These are phyloP conservation scores for Lepidium sativum DNA, from an alignment of 345 rosid species.

Conservation along the genomic window DNA sequence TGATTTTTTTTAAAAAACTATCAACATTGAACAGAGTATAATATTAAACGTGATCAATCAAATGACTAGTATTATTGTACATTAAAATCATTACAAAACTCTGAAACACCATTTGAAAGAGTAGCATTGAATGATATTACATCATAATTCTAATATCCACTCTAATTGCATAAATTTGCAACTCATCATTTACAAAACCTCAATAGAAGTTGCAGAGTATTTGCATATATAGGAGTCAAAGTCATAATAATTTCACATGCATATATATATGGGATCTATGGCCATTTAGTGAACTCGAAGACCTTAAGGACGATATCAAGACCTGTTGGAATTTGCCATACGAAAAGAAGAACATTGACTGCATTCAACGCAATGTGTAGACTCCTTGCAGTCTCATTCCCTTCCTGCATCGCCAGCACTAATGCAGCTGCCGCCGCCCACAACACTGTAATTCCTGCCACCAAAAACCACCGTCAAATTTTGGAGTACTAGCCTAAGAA, in stretches of 20 bases:
- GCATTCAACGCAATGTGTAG: conserved; percentile 77
- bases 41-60: neutral
- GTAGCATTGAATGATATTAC: neutral
- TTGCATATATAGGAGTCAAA: neutral
- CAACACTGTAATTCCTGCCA: conserved; percentile 59
- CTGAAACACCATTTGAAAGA: neutral
- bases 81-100: neutral
- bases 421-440: conserved; percentile 83
- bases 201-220: neutral
- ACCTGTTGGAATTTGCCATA: conserved; percentile 85
- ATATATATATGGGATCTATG: conserved; percentile 25
- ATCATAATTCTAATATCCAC: neutral
- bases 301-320: conserved; percentile 71
- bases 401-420: conserved; percentile 90
- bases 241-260: neutral
- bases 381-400: conserved; percentile 70
- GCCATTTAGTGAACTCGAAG: conserved; percentile 83
- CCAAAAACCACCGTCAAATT: neutral
- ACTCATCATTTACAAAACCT: neutral
- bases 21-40: too few relatives aligned
- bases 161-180: neutral
- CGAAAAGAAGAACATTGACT: conserved; percentile 57
- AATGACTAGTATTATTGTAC: neutral
- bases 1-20: too few relatives aligned
- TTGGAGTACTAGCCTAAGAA: too few relatives aligned